Conservation (phyloP, 2,329 filamentous ascomycete genomes). For the Biscogniauxia mediterranea region DNA sequence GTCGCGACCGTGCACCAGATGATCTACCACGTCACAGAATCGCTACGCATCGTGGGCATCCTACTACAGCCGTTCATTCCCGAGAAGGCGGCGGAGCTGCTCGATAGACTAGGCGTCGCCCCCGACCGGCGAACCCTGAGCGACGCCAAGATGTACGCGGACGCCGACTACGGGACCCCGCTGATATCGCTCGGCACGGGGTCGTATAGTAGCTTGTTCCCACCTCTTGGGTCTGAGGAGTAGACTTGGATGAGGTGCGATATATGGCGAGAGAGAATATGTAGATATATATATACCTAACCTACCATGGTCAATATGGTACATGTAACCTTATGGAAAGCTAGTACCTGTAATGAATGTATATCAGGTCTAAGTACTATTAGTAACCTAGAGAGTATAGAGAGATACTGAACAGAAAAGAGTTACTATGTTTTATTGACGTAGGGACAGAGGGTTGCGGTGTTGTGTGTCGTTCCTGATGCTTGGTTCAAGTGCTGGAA, state of each 20-base stretch:
- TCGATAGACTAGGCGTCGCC: constrained; percentile 76
- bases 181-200: constrained; percentile 34
- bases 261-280: no score
- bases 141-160: constrained; percentile 60
- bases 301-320: no score
- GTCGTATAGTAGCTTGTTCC: constrained; percentile 49
- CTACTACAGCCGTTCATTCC: constrained; percentile 92
- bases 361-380: no score
- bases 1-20: constrained; percentile 49
- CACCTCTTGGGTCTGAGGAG: constrained; percentile 41
- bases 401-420: no score
- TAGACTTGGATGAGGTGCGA: not conserved
- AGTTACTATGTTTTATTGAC: no score
- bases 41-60: constrained; percentile 76
- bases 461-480: no score
- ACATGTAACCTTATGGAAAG: no score
- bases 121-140: constrained; percentile 59
- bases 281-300: no score
- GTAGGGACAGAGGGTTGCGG: no score
- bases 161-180: constrained; percentile 65
- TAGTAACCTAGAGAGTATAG: no score
- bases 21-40: constrained; percentile 72
- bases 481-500: no score
- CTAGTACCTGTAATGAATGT: no score
- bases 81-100: constrained; percentile 65